Evolutionary conservation across 2,329 filamentous ascomycete species (phyloP).

Genomic region (Alternaria arborescens): DNA sequence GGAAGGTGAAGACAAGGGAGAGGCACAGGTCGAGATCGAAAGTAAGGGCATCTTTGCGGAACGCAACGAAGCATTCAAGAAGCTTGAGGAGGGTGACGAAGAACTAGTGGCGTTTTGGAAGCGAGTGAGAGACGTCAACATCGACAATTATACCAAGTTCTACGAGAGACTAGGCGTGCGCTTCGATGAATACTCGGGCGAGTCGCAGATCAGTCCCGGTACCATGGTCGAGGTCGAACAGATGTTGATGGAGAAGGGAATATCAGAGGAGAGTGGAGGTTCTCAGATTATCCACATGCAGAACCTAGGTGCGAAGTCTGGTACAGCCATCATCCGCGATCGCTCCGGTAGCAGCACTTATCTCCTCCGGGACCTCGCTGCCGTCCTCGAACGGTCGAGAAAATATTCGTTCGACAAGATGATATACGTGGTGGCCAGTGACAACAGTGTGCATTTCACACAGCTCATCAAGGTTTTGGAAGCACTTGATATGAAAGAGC

Average conservation of each 20-base stretch:
- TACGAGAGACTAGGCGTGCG: slow-evolving; percentile 75
- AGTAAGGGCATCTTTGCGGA: slow-evolving; percentile 43
- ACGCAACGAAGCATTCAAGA: slow-evolving; percentile 68
- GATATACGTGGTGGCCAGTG: slow-evolving; percentile 79
- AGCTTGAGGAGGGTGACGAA: slow-evolving; percentile 73
- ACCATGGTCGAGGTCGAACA: slow-evolving; percentile 71
- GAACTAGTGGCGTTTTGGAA: slow-evolving; percentile 69
- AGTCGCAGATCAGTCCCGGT: slow-evolving; percentile 74
- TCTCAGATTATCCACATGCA: slow-evolving; percentile 77
- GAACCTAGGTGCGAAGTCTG: slow-evolving; percentile 74
- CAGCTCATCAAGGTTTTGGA: slow-evolving; percentile 81
- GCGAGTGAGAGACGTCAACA: slow-evolving; percentile 72
- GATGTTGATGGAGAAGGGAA: slow-evolving; percentile 68
- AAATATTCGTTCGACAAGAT: slow-evolving; percentile 75
- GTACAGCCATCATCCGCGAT: slow-evolving; percentile 75
- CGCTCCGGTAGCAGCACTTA: slow-evolving; percentile 79
- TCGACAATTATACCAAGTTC: slow-evolving; percentile 71
- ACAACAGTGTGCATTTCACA: slow-evolving; percentile 76
- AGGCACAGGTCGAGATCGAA: slow-evolving; percentile 41
- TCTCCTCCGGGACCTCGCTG: slow-evolving; percentile 79
- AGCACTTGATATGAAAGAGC: slow-evolving; percentile 73
- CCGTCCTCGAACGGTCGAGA: slow-evolving; percentile 71
- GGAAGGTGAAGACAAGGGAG: slow-evolving; percentile 58
- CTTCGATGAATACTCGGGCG: slow-evolving; percentile 76
- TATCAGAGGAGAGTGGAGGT: slow-evolving; percentile 75